Conservation (phyloP, 2,329 filamentous ascomycete genomes). For the Dothidotthia symphoricarpi region DNA sequence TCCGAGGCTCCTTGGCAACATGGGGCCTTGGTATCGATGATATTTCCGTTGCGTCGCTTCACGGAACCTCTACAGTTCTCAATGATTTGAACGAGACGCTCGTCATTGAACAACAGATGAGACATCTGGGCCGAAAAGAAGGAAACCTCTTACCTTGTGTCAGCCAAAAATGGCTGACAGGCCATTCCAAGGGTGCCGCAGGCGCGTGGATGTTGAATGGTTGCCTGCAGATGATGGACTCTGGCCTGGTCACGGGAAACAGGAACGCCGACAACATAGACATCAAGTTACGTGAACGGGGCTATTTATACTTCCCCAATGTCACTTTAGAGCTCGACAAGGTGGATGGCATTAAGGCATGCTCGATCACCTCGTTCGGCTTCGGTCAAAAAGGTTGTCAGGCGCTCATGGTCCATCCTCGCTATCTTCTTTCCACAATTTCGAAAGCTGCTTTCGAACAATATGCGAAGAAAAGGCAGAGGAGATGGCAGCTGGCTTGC, state of each 20-base stretch:
- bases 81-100: slow-evolving; percentile 45
- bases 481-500: too few relatives aligned
- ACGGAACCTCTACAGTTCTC: slow-evolving; percentile 44
- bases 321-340: too few relatives aligned
- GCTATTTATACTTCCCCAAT: too few relatives aligned
- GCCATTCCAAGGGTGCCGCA: slow-evolving; percentile 43
- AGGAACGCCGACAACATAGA: slow-evolving; percentile 43
- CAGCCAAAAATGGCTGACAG: slow-evolving; percentile 42
- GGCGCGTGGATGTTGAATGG: slow-evolving; percentile 44
- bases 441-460: too few relatives aligned
- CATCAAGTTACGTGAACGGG: background rate
- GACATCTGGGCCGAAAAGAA: slow-evolving; percentile 34
- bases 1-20: slow-evolving; percentile 38
- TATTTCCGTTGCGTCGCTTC: slow-evolving; percentile 40
- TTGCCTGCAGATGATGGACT: slow-evolving; percentile 37
- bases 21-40: slow-evolving; percentile 44
- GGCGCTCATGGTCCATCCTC: too few relatives aligned
- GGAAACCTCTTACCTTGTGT: slow-evolving; percentile 38
- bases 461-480: too few relatives aligned
- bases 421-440: too few relatives aligned
- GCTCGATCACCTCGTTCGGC: too few relatives aligned
- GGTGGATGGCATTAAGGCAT: too few relatives aligned
- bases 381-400: too few relatives aligned
- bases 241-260: slow-evolving; percentile 40
- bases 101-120: slow-evolving; percentile 40